These are phyloP conservation scores for Emydomyces testavorans DNA, from an alignment of 2,329 filamentous ascomycete genomes.

Conservation along the genomic window DNA sequence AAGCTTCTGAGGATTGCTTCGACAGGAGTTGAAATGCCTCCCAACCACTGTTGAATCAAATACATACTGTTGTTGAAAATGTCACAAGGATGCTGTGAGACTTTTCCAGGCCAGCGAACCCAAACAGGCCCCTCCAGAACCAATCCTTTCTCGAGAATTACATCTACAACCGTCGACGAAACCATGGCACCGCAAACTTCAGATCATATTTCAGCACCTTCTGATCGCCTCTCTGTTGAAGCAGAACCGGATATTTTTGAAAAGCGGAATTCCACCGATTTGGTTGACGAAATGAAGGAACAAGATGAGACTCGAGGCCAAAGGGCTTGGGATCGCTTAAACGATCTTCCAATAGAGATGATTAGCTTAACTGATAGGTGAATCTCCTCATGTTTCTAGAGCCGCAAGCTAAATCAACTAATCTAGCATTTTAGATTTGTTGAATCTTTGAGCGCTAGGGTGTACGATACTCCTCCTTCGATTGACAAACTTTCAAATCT, in stretches of 20 bases:
- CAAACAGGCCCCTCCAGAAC: neutral
- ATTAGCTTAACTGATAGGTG: constrained; percentile 81
- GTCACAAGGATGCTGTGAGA: neutral
- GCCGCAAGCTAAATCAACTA: neutral
- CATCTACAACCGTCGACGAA: constrained; percentile 22
- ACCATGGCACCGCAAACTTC: neutral
- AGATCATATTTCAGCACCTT: constrained; percentile 17
- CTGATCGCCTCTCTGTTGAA: constrained; percentile 17
- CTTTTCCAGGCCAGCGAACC: neutral
- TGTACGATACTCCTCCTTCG: constrained; percentile 70
- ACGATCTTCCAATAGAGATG: constrained; percentile 88
- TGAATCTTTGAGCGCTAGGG: constrained; percentile 75
- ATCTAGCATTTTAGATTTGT: constrained; percentile 56
- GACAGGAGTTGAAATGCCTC: too few relatives aligned
- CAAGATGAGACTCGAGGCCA: constrained; percentile 24
- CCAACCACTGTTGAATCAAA: too few relatives aligned
- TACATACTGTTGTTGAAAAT: neutral
- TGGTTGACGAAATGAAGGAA: constrained; percentile 22
- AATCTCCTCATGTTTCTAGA: constrained; percentile 10
- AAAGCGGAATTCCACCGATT: constrained; percentile 29
- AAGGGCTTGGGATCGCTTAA: constrained; percentile 52
- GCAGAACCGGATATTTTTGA: constrained; percentile 36
- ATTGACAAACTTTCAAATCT: constrained; percentile 72
- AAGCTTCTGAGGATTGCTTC: neutral
- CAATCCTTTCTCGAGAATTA: constrained; percentile 17